Base-by-base conservation (phyloP, 495 filamentous ascomycete genomes). In the Cairneyella variabilis region DNA sequence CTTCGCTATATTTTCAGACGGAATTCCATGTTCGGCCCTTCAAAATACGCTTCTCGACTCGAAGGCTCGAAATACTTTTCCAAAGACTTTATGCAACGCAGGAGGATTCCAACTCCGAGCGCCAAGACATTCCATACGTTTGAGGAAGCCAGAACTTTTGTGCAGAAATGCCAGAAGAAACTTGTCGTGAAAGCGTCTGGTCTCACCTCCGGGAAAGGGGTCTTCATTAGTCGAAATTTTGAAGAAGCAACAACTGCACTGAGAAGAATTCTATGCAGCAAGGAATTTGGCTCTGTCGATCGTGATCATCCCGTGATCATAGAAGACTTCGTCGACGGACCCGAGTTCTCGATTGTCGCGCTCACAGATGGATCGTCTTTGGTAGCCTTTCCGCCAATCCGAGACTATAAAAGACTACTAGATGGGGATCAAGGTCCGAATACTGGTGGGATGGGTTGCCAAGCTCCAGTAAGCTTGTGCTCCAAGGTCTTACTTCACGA, bases 381-480 rank as follows among this genome's bases (percentile, higher is more conserved):
- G 58, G 80, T 78, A 58, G 86, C 85, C 9, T 77, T 96, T 16
- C 89, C 90, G 22, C 82, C 92, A 1, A 91, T 91, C 9, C 92
- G 97, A 64, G 92, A 97, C 66, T 92, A 97, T 72, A 97, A 97
- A 76, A 80, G 86, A 37, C 86, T 95, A 50, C 85, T 84, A 48
- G 92, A 97, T 62, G 88, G 88, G 40, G 92, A 97, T 60, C 77
- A 80, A 27, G 92, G 91, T 5, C 86, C 89, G 16, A 97, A 96
- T 71, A 97, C 92, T 4, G 92, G 92, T 38, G 92, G 92, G 8
- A 97, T 97, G 92, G 92, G 92, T 46, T 92, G 89, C 71, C 97
- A 97, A 68, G 89, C 90, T 30, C 90, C 90, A 14, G n/a, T n/a
- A n/a, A n/a, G n/a, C n/a, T n/a, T n/a, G n/a, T n/a, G n/a, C n/a